A percentile compares a stretch with the other conserved stretches of the same genome.
These are phyloP conservation scores for Glebionis coronaria DNA, from an alignment of 129 eudicot species.

Conservation along the genomic window DNA sequence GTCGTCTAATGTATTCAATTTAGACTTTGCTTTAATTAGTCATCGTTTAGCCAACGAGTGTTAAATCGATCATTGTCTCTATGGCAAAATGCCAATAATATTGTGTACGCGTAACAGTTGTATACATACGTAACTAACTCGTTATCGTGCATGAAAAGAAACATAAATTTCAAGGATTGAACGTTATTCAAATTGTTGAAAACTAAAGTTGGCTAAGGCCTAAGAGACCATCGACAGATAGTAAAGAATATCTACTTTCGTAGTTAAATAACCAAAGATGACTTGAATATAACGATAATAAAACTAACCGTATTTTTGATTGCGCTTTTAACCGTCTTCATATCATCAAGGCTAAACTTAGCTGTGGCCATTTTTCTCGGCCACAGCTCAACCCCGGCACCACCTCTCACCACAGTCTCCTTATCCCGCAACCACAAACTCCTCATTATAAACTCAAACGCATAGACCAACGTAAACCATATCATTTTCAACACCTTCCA, in stretches of 20 bases:
- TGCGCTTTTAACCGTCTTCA: conserved; percentile 63
- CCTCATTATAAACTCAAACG: conserved; percentile 52
- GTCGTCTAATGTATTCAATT: too few relatives aligned
- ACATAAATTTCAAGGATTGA: too few relatives aligned
- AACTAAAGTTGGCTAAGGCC: too few relatives aligned
- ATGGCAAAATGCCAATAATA: too few relatives aligned
- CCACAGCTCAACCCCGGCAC: conserved; percentile 92
- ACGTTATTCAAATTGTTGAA: too few relatives aligned
- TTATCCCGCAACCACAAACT: conserved; percentile 56
- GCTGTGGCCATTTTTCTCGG: conserved; percentile 76
- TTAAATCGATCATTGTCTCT: too few relatives aligned
- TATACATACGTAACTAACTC: too few relatives aligned
- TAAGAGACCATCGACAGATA: too few relatives aligned
- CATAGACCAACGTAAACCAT: conserved; percentile 52
- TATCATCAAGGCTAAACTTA: conserved; percentile 61
- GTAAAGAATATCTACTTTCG: not conserved
- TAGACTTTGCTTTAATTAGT: too few relatives aligned
- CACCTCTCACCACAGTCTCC: conserved; percentile 61
- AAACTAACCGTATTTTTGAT: conserved; percentile 50
- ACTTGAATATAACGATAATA: not conserved
- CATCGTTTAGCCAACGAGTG: too few relatives aligned
- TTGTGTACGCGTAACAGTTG: too few relatives aligned
- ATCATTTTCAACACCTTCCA: conserved; percentile 38
- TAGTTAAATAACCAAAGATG: not conserved
- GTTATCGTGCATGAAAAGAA: too few relatives aligned